These are phyloP conservation scores for Phytophthora cactorum DNA, from an alignment of 352 stramenopile genomes.

Conservation along the genomic window DNA sequence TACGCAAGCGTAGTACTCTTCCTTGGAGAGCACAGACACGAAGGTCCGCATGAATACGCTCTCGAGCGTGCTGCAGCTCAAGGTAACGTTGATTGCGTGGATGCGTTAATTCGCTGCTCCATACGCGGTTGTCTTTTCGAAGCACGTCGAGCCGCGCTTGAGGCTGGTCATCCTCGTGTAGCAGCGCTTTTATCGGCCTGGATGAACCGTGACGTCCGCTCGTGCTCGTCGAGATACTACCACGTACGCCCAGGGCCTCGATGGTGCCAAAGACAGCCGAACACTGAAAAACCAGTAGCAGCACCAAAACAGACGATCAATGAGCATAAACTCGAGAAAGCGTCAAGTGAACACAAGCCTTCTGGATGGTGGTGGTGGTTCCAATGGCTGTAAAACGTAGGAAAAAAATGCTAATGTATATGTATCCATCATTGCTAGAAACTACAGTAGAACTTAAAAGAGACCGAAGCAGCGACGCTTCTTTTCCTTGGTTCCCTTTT, in stretches of 20 bases:
- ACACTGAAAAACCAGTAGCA: conserved; percentile 5
- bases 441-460: conserved; percentile 1
- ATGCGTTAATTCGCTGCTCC: conserved; percentile 41
- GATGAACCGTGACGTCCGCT: conserved; percentile 39
- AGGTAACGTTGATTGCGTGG: conserved; percentile 32
- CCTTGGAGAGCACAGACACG: conserved; percentile 41
- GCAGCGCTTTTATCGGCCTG: conserved; percentile 29
- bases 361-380: conserved; percentile 36
- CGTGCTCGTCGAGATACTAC: conserved; percentile 29
- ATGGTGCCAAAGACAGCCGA: conserved; percentile 37
- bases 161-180: conserved; percentile 36
- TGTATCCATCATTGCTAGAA: conserved; percentile 3
- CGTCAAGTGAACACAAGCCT: conserved; percentile 11
- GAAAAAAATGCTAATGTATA: conserved; percentile 8
- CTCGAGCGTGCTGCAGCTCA: conserved; percentile 36
- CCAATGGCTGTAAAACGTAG: conserved; percentile 24
- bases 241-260: conserved; percentile 20
- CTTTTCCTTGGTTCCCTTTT: conserved; percentile 3
- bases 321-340: conserved; percentile 9
- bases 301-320: neutral
- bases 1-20: conserved; percentile 35
- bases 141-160: conserved; percentile 33
- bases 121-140: conserved; percentile 45
- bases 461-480: conserved; percentile 16
- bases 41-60: conserved; percentile 36